Evolutionary conservation across 441 rosid genomes (phyloP).

Genomic region (Populus trichocarpa): DNA sequence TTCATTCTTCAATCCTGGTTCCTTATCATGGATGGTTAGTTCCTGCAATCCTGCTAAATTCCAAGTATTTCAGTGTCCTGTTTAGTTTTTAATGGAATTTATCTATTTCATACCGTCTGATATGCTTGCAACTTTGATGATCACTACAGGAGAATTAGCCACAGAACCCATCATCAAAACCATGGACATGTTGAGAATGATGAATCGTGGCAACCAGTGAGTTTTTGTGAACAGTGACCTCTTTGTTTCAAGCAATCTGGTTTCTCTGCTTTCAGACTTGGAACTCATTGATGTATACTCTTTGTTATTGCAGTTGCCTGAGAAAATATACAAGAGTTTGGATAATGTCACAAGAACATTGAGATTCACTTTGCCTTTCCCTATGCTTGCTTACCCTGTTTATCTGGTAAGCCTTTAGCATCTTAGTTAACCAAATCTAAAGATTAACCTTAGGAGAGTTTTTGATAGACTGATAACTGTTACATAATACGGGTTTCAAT

Average conservation of each 20-base stretch:
- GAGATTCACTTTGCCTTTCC: slow-evolving; percentile 53
- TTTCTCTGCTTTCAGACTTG: slow-evolving; percentile 2
- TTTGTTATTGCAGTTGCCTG: slow-evolving; percentile 52
- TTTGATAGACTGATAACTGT: not conserved
- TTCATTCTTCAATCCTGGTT: slow-evolving; percentile 86
- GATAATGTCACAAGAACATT: slow-evolving; percentile 33
- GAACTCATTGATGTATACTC: not conserved
- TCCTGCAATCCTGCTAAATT: not conserved
- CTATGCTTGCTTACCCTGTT: slow-evolving; percentile 46
- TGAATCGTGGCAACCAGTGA: slow-evolving; percentile 88
- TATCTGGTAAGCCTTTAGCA: slow-evolving; percentile 35
- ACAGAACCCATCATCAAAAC: slow-evolving; percentile 84
- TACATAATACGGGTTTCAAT: not conserved
- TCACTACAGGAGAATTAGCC: slow-evolving; percentile 80
- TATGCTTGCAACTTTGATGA: not conserved
- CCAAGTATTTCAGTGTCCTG: not conserved
- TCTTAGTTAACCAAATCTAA: not conserved
- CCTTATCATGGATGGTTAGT: slow-evolving; percentile 93
- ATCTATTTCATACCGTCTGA: not conserved
- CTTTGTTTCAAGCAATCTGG: not conserved
- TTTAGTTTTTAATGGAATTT: not conserved
- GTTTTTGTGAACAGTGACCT: slow-evolving; percentile 8
- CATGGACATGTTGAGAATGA: slow-evolving; percentile 90
- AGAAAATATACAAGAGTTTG: slow-evolving; percentile 65
- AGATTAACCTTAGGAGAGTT: not conserved